Evolutionary conservation across 257 asterid species (phyloP).

Genomic region (Solanum acaule): DNA sequence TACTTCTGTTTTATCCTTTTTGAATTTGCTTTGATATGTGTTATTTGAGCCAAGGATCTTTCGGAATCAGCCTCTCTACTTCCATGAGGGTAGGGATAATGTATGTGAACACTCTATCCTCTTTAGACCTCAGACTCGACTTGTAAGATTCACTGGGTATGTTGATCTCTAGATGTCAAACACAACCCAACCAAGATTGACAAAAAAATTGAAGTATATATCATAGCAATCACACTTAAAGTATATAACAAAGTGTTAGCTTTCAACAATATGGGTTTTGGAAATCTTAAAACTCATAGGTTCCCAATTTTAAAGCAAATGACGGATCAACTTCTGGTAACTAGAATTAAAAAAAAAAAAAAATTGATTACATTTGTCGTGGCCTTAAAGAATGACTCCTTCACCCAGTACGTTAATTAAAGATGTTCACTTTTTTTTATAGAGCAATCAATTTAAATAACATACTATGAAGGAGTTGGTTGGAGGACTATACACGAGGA

Average conservation of each 20-base stretch:
- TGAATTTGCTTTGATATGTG: background rate
- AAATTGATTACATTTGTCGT: background rate
- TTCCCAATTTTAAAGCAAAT: background rate
- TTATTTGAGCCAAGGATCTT: background rate
- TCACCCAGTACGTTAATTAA: background rate
- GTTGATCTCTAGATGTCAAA: background rate
- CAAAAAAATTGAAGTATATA: background rate
- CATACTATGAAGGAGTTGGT: background rate
- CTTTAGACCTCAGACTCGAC: background rate
- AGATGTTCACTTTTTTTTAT: background rate
- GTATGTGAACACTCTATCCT: background rate
- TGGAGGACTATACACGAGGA: background rate
- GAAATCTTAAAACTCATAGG: background rate
- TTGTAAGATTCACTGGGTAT: background rate
- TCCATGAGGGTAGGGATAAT: background rate
- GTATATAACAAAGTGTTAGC: background rate
- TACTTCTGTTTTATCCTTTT: background rate
- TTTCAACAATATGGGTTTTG: background rate
- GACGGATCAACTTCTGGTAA: background rate
- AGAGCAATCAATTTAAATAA: background rate
- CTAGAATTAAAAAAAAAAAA: background rate
- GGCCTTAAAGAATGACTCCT: background rate
- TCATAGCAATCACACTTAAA: background rate
- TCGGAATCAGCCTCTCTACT: background rate
- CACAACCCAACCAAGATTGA: background rate